Evolutionary conservation across 164 flowering plant genomes (phyloP).

Genomic region (Hamamelis virginiana): DNA sequence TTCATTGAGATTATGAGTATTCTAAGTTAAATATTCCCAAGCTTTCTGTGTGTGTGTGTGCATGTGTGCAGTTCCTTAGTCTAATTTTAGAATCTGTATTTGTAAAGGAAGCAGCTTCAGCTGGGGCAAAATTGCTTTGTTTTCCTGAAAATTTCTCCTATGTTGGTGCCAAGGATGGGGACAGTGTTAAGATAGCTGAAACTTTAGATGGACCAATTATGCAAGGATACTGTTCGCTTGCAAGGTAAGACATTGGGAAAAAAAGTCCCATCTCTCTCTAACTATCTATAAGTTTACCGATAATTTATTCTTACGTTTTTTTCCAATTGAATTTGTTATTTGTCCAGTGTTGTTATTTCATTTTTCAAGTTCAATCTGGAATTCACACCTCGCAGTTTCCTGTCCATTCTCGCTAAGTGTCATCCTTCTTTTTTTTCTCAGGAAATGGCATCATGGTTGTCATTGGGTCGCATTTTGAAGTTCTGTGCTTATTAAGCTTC

Average conservation of each 20-base stretch:
- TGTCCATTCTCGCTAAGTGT: too few species aligned
- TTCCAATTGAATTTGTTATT: background rate
- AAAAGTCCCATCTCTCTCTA: background rate
- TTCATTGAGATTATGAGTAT: too few species aligned
- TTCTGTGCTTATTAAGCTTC: background rate
- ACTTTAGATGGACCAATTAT: constrained; percentile 85
- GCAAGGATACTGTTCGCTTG: constrained; percentile 78
- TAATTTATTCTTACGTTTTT: background rate
- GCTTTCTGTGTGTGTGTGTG: background rate
- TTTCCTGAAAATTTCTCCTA: constrained; percentile 87
- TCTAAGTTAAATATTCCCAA: too few species aligned
- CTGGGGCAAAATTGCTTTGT: constrained; percentile 85
- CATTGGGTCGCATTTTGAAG: too few species aligned
- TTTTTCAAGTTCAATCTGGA: background rate
- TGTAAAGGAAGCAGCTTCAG: constrained; percentile 78
- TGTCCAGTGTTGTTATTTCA: background rate
- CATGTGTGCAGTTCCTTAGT: background rate
- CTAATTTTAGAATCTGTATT: constrained; percentile 5
- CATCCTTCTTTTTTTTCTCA: too few species aligned
- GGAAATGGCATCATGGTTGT: too few species aligned
- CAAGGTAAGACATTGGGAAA: constrained; percentile 43
- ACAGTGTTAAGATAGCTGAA: constrained; percentile 71
- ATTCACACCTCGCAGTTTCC: too few species aligned
- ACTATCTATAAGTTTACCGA: background rate
- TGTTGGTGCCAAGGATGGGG: constrained; percentile 61